A percentile compares a stretch with the other conserved stretches of the same genome.
Evolutionary conservation across 2,329 filamentous ascomycete genomes (phyloP).

Genomic region (Monosporascus sp.): DNA sequence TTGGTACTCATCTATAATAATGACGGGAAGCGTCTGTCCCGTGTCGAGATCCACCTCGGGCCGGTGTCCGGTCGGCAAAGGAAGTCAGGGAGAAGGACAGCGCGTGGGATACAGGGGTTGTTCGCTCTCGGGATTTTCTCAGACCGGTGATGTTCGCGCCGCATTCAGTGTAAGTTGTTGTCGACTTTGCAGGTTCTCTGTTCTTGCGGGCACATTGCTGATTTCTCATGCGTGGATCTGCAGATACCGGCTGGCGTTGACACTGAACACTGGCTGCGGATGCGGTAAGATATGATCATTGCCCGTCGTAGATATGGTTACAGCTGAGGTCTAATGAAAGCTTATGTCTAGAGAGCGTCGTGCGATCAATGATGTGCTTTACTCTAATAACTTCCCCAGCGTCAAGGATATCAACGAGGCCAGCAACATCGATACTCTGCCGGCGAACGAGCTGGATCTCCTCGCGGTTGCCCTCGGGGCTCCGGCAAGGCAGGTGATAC

Average conservation of each 20-base stretch:
- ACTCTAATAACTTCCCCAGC: slow-evolving; percentile 34
- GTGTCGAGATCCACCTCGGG: slow-evolving; percentile 20
- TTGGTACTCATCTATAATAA: not conserved
- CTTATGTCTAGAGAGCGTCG: slow-evolving; percentile 33
- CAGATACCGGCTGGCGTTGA: slow-evolving; percentile 41
- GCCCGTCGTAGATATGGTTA: not conserved
- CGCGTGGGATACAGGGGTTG: slow-evolving; percentile 28
- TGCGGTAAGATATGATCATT: slow-evolving; percentile 24
- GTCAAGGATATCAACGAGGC: slow-evolving; percentile 32
- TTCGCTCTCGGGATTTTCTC: slow-evolving; percentile 28
- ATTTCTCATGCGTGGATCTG: not conserved
- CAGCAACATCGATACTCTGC: slow-evolving; percentile 42
- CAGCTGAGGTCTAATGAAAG: slow-evolving; percentile 1
- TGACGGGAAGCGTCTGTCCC: slow-evolving; percentile 22
- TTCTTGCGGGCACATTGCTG: not conserved
- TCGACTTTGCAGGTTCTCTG: not conserved
- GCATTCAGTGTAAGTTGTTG: slow-evolving; percentile 21
- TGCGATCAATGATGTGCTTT: slow-evolving; percentile 43
- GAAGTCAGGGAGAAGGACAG: slow-evolving; percentile 18
- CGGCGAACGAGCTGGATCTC: slow-evolving; percentile 41
- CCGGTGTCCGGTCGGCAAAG: slow-evolving; percentile 22
- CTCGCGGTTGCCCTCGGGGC: slow-evolving; percentile 48
- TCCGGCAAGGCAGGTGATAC: slow-evolving; percentile 47
- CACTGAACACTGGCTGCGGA: slow-evolving; percentile 39
- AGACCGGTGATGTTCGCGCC: slow-evolving; percentile 29